Evolutionary conservation across 2,329 filamentous ascomycete genomes (phyloP), one percentile per base, ranked within the genome.

Genomic region (Didymella sp.): DNA sequence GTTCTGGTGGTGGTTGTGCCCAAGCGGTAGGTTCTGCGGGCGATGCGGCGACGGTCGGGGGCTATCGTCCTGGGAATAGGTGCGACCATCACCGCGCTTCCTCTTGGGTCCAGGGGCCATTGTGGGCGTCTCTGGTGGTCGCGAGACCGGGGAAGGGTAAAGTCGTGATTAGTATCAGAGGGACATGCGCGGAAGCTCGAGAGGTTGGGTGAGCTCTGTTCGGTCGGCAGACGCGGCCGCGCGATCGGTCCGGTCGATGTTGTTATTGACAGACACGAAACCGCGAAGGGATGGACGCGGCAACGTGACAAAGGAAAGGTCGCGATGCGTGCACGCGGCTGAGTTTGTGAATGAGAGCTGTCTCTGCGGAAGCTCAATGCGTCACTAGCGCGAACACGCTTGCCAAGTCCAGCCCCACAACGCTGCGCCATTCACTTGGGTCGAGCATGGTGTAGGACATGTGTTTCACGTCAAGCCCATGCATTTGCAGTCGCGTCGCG

Each of bases 81-180:
- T 76, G 59, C 78, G 75, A 4, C 21, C 22, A 44, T 83, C 81
- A 30, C 76, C 73, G 56, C 81, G 78, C 78, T 87, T 87, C 60
- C 85, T 80, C 78, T 87, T 88, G 51, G 78, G 76, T 62, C 74
- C 74, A 62, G 80, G 82, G 73, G 82, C 77, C 84, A 85, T 85
- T 38, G 28, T 71, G 61, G 71, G 64, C 67, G 67, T 59, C 63
- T 69, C 64, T 66, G 62, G 66, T 44, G 58, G 61, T 60, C 58
- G 63, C 66, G 64, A 70, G 69, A 62, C 68, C 64, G 58, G 63
- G 52, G 60, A 52, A 62, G 64, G 60, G 60, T 55, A 43, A 55
- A 45, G 58, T 53, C 66, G 60, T 57, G 62, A 57, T 43, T 44
- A 58, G 49, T 63, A 56, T 57, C 60, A 54, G 71, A 56, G 56